These are phyloP conservation scores for Dactylellina haptotyla DNA, from an alignment of 2,329 filamentous ascomycete genomes.

Conservation along the genomic window DNA sequence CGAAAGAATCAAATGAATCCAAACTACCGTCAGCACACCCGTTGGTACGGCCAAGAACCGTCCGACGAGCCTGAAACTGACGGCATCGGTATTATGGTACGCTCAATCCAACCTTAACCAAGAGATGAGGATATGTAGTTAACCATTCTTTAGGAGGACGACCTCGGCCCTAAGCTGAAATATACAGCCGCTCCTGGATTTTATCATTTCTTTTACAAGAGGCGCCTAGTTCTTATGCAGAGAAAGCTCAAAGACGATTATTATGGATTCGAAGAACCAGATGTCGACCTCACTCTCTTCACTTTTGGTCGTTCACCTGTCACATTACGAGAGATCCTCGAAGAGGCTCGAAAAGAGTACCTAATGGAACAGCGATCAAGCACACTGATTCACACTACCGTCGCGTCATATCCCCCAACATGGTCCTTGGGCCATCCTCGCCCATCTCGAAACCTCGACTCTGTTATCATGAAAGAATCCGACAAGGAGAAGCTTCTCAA, in stretches of 20 bases:
- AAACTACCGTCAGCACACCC: slow-evolving; percentile 33
- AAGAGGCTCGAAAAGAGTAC: slow-evolving; percentile 54
- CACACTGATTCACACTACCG: slow-evolving; percentile 54
- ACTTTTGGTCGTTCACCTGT: slow-evolving; percentile 55
- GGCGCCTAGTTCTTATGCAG: slow-evolving; percentile 53
- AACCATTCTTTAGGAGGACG: slow-evolving; percentile 26
- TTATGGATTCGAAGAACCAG: slow-evolving; percentile 35
- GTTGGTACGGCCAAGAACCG: slow-evolving; percentile 37
- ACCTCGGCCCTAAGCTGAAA: slow-evolving; percentile 54
- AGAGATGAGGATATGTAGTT: background rate
- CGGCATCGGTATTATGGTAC: slow-evolving; percentile 13
- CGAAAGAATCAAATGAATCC: slow-evolving; percentile 50
- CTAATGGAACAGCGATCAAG: slow-evolving; percentile 54
- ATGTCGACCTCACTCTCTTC: slow-evolving; percentile 50
- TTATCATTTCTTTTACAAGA: slow-evolving; percentile 54
- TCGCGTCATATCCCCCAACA: slow-evolving; percentile 38
- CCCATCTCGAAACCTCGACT: slow-evolving; percentile 61
- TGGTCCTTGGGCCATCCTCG: slow-evolving; percentile 55
- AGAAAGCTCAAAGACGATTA: slow-evolving; percentile 49
- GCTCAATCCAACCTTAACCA: background rate
- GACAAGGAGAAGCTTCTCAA: slow-evolving; percentile 74
- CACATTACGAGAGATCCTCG: slow-evolving; percentile 52
- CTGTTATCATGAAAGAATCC: slow-evolving; percentile 75
- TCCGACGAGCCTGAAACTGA: slow-evolving; percentile 12
- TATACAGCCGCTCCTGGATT: slow-evolving; percentile 54